Base-by-base conservation (phyloP, 2,329 filamentous ascomycete species). In the Calonectria honghensis region DNA sequence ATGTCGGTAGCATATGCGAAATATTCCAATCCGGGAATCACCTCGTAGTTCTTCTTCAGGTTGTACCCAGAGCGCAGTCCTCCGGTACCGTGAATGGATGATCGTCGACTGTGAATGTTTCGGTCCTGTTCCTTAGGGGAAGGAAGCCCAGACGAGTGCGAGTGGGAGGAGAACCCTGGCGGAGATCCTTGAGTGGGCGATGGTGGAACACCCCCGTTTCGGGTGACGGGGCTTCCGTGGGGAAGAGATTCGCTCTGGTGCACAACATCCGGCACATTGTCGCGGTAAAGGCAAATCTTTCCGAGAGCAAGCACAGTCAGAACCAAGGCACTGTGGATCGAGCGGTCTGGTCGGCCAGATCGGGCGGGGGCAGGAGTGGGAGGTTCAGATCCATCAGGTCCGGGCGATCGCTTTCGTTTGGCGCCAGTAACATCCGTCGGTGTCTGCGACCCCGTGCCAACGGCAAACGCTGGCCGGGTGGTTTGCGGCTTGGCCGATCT, bases 1-100 rank as follows among this genome's bases (percentile, higher is more conserved):
- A 98, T 98, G 75, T 97, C 94, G 1, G 94, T 94, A 2, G 96
- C 96, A 75, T 94, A 93, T 1, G 94, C 94, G 83, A 96, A 98
- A 83, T 98, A 98, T 37, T 96, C 94, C 73, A 98, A 87, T 0
- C 97, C 97, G 0, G 97, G 96, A 75, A 98, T 94, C 9, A 94
- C 90, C 80, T 98, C 96, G 66, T 97, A 89, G 81, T 98, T 98
- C 79, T 86, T 86, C 76, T 86, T 86, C 37, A 85, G 69, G 27
- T 78, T 82, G 16, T 79, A 81, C 5, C 83, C 83, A 13, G 77
- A 70, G 27, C 84, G 82, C 54, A 77, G 71, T 16, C 75, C 77
- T 20, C 76, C 78, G 2, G 78, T 75, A 2, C 85, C 88, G 80
- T 92, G 88, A 54, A 90, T 82, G 0, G 90, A 92, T 5, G 87